Evolutionary conservation across 2,329 filamentous ascomycete species (phyloP).

Genomic region (Tolypocladium paradoxum): DNA sequence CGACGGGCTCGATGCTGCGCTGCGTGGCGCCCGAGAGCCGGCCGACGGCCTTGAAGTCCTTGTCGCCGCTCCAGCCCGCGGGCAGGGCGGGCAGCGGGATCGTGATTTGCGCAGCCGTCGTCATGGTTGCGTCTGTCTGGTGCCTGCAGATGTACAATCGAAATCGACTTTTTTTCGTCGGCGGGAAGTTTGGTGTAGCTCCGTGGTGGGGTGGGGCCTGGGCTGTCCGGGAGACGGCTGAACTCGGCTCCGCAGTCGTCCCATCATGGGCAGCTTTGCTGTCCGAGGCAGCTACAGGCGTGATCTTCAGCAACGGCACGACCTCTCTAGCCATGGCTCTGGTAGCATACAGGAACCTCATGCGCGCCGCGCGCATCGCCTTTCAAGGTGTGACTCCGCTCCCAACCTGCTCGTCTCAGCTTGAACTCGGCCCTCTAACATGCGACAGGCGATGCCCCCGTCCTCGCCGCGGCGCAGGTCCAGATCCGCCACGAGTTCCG

Average conservation of each 20-base stretch:
- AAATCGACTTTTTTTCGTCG: constrained; percentile 2
- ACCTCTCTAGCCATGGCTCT: constrained; percentile 43
- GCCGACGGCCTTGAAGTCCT: constrained; percentile 81
- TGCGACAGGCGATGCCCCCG: constrained; percentile 53
- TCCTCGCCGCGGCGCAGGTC: constrained; percentile 58
- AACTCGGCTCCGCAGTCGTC: constrained; percentile 10
- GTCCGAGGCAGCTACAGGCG: not conserved
- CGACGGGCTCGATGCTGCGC: constrained; percentile 89
- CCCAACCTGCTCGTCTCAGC: not conserved
- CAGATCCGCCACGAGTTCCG: constrained; percentile 69
- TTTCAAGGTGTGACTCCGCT: constrained; percentile 56
- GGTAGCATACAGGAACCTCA: constrained; percentile 67
- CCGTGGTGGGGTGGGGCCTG: not conserved
- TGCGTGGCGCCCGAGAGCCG: constrained; percentile 66
- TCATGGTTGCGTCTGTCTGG: constrained; percentile 38
- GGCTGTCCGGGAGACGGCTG: constrained; percentile 10
- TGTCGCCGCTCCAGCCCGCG: constrained; percentile 73
- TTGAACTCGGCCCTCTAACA: not conserved
- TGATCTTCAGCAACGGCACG: not conserved
- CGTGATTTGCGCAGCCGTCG: constrained; percentile 47
- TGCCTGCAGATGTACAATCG: constrained; percentile 1
- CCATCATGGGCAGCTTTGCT: not conserved
- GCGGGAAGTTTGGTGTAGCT: not conserved
- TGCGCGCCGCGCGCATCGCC: constrained; percentile 71
- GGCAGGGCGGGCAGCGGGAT: constrained; percentile 66